phyloP scores from a whole-genome alignment of 257 asterid species.

The Plantago major region DNA sequence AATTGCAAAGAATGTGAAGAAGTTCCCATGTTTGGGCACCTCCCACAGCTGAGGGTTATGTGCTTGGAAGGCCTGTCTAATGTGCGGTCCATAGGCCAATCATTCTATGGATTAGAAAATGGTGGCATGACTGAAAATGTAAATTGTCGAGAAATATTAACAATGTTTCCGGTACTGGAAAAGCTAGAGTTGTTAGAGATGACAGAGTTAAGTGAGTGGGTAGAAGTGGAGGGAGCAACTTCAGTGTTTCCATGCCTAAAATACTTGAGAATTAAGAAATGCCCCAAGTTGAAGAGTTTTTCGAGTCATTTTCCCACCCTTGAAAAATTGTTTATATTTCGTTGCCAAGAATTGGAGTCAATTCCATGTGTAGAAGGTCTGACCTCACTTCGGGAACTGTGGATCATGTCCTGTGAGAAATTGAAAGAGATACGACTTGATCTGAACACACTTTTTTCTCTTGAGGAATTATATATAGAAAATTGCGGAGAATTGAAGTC shows the following conservation, averaged over 20 bases:
- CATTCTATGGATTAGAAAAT: no score
- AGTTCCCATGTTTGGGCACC: constrained; percentile 25
- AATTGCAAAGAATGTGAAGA: background rate
- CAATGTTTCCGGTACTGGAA: constrained; percentile 20
- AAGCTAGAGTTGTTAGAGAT: background rate
- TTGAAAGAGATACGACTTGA: no score
- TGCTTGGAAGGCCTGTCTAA: background rate
- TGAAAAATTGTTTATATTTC: no score
- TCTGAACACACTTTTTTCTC: no score
- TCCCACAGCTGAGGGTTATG: constrained; percentile 18
- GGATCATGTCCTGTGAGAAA: no score
- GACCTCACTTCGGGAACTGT: background rate
- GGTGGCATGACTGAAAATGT: constrained; percentile 7
- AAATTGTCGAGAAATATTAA: background rate
- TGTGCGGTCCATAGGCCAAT: constrained; percentile 1
- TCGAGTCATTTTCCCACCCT: constrained; percentile 6
- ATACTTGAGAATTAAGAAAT: no score
- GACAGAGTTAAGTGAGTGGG: constrained; percentile 27
- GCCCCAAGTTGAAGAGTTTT: no score
- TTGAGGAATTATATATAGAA: no score
- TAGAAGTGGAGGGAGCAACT: constrained; percentile 3
- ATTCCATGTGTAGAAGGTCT: background rate
- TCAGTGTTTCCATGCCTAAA: no score
- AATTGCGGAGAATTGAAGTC: no score
- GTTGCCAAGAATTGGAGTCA: background rate